phyloP scores from a whole-genome alignment of 345 rosid genomes.

The Eutrema heterophyllum region DNA sequence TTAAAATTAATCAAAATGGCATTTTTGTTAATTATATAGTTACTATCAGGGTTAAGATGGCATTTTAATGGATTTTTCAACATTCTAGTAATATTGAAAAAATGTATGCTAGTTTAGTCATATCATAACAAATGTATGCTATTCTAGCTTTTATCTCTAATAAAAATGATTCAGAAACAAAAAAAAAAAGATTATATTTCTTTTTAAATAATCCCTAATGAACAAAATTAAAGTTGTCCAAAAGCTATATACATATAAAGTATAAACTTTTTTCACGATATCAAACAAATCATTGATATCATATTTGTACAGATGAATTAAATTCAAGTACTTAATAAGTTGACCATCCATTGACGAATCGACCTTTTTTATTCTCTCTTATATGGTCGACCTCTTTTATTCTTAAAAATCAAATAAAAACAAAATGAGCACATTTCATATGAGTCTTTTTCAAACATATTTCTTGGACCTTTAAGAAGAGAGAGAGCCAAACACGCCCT shows the following conservation, averaged over 20 bases:
- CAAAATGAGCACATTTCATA: constrained; percentile 5
- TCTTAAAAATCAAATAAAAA: constrained; percentile 16
- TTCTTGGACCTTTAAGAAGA: not conserved
- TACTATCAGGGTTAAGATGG: no score
- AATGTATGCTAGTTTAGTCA: no score
- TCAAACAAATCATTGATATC: constrained; percentile 3
- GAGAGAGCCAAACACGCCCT: constrained; percentile 16
- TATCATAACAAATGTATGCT: no score
- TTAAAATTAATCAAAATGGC: no score
- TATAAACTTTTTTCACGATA: not conserved
- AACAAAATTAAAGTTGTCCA: not conserved
- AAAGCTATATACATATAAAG: not conserved
- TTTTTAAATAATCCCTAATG: not conserved
- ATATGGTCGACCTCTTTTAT: constrained; percentile 4
- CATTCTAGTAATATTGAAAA: no score
- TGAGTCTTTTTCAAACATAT: not conserved
- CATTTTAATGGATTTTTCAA: no score
- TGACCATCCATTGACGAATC: constrained; percentile 17
- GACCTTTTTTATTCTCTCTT: constrained; percentile 1
- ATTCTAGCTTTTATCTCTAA: no score
- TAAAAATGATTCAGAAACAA: no score
- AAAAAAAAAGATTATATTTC: not conserved
- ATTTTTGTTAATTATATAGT: no score
- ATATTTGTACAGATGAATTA: constrained; percentile 15
- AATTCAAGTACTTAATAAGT: constrained; percentile 16